Evolutionary conservation across 140 eudicot genomes (phyloP), one percentile per base, ranked within the genome.

Genomic region (Senecio squalidus): DNA sequence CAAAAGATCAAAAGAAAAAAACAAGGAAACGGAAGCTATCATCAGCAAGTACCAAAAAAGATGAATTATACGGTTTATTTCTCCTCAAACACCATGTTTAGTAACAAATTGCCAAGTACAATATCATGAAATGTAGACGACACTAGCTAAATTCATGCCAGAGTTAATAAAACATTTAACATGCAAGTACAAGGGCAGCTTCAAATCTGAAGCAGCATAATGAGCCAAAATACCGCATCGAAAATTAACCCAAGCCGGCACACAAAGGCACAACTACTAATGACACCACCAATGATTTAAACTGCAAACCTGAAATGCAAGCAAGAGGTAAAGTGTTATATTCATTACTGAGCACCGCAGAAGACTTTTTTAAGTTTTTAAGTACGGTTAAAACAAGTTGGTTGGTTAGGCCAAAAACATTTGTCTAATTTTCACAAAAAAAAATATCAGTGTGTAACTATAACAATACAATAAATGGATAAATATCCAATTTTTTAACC

Each of bases 291-390:
- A 3, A 24, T 48, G 7, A 38, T 33, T n/a, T 14, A 23, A 46
- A 23, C 66, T 33, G 45, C 31, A 70, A 51, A 60, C 75, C 75
- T 61, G 64, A 61, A 70, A 60, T 25, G n/a, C 16, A 8, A 36
- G 41, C 8, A 30, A 38, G 13, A 50, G 27, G 55, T 66, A 16
- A 47, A n/a, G n/a, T n/a, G n/a, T n/a, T n/a, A n/a, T n/a, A n/a
- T n/a, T n/a, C n/a, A n/a, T n/a, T n/a, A n/a, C n/a, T n/a, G n/a
- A n/a, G n/a, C n/a, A n/a, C n/a, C n/a, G n/a, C n/a, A n/a, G n/a
- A n/a, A n/a, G n/a, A n/a, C n/a, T n/a, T n/a, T n/a, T n/a, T n/a
- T n/a, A n/a, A n/a, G n/a, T n/a, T n/a, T n/a, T n/a, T n/a, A n/a
- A n/a, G n/a, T n/a, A n/a, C n/a, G n/a, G n/a, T n/a, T n/a, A n/a